Conservation (phyloP, 768 basidiomycete species). For the Termitomyces sp. region DNA sequence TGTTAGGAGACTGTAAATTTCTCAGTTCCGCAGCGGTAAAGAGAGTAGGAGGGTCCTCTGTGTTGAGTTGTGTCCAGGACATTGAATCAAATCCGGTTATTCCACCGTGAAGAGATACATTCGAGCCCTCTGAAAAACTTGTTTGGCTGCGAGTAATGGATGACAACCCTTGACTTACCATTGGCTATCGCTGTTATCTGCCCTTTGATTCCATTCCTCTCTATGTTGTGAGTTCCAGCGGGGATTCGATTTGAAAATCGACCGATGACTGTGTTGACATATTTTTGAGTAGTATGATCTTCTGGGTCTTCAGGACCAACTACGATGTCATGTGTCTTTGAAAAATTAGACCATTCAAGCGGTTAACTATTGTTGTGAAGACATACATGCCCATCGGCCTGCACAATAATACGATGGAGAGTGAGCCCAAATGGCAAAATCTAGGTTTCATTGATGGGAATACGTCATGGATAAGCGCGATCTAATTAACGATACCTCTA, state of each 20-base stretch:
- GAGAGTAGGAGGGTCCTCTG: constrained; percentile 36
- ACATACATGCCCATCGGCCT: constrained; percentile 57
- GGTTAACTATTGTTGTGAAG: background rate
- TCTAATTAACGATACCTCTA: constrained; percentile 40
- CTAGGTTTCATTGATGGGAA: constrained; percentile 24
- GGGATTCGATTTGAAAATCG: constrained; percentile 72
- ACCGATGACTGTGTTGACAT: constrained; percentile 69
- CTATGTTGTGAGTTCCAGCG: constrained; percentile 45
- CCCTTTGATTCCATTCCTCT: constrained; percentile 47
- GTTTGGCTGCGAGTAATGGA: background rate
- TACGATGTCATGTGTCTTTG: constrained; percentile 70
- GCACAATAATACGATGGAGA: constrained; percentile 61
- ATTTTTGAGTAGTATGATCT: constrained; percentile 56
- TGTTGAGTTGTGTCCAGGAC: constrained; percentile 44
- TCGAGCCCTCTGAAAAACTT: constrained; percentile 32
- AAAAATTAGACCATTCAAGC: background rate
- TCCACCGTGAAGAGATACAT: constrained; percentile 72
- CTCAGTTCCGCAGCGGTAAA: constrained; percentile 52
- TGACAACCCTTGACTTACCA: constrained; percentile 22
- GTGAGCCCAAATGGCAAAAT: constrained; percentile 65
- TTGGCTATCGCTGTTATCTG: constrained; percentile 40
- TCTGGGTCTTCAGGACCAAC: constrained; percentile 64
- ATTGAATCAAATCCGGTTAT: constrained; percentile 57
- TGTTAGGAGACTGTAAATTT: constrained; percentile 29
- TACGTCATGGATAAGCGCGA: background rate